phyloP scores from a whole-genome alignment of 2,329 filamentous ascomycete genomes.

The Botrytis byssoidea region DNA sequence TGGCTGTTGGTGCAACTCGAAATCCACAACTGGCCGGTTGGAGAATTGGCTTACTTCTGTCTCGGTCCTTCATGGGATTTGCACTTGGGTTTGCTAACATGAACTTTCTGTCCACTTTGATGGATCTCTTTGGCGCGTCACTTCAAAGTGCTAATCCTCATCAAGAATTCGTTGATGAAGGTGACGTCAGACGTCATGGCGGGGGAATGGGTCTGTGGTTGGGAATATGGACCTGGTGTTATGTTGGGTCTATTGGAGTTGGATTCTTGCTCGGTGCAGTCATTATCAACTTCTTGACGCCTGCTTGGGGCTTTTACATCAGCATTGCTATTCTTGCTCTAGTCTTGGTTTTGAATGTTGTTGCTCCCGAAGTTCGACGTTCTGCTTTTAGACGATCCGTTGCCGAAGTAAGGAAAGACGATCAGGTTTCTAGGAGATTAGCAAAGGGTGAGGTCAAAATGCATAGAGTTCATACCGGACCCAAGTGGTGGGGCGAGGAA shows the following conservation, averaged over 20 bases:
- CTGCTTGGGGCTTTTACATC: slow-evolving; percentile 75
- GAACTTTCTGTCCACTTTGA: slow-evolving; percentile 69
- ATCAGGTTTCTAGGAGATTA: slow-evolving; percentile 55
- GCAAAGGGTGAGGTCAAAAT: slow-evolving; percentile 74
- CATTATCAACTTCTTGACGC: slow-evolving; percentile 62
- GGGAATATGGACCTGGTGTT: slow-evolving; percentile 75
- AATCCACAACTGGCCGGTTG: slow-evolving; percentile 56
- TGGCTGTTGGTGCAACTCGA: slow-evolving; percentile 58
- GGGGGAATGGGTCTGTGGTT: slow-evolving; percentile 80
- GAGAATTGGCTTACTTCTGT: slow-evolving; percentile 59
- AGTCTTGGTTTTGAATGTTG: slow-evolving; percentile 66
- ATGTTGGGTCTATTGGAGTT: slow-evolving; percentile 67
- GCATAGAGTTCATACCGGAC: slow-evolving; percentile 69
- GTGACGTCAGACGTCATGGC: slow-evolving; percentile 70
- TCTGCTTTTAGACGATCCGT: slow-evolving; percentile 68
- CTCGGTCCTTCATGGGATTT: slow-evolving; percentile 64
- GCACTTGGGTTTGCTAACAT: slow-evolving; percentile 74
- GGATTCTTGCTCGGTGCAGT: slow-evolving; percentile 71
- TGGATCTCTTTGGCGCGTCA: slow-evolving; percentile 74
- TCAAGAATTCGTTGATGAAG: slow-evolving; percentile 65
- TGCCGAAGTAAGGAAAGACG: slow-evolving; percentile 57
- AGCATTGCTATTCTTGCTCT: slow-evolving; percentile 65
- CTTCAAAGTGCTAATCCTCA: slow-evolving; percentile 71
- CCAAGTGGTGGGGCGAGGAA: slow-evolving; percentile 75
- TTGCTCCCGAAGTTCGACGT: slow-evolving; percentile 69